A percentile compares a stretch with the other conserved stretches of the same genome.
Evolutionary conservation across 768 basidiomycete genomes (phyloP).

Genomic region (Rubroboletus pulcherrimus): DNA sequence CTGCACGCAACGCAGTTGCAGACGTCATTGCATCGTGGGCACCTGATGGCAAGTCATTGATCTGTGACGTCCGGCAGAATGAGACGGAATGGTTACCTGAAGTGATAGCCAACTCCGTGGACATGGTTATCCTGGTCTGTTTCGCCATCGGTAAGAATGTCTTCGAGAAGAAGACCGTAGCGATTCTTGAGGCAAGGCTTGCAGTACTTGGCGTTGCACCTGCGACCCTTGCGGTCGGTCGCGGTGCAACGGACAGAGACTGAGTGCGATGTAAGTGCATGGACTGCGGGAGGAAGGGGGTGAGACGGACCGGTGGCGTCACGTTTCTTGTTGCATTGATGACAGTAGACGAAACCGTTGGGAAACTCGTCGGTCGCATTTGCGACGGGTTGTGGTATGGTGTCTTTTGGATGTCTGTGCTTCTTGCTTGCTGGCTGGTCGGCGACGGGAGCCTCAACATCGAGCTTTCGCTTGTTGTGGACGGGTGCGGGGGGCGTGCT

Average conservation of each 20-base stretch:
- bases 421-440: conserved; percentile 21
- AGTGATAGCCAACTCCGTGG: conserved; percentile 39
- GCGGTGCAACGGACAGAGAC: conserved; percentile 39
- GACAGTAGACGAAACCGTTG: conserved; percentile 53
- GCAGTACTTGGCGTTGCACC: conserved; percentile 62
- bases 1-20: conserved; percentile 70
- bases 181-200: conserved; percentile 62
- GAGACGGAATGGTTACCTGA: conserved; percentile 41
- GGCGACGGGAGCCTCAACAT: conserved; percentile 21
- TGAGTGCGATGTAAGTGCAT: conserved; percentile 15
- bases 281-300: background rate
- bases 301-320: conserved; percentile 43
- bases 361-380: conserved; percentile 31
- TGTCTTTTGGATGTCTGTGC: conserved; percentile 29
- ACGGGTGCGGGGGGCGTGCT: conserved; percentile 29
- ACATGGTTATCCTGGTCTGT: conserved; percentile 27
- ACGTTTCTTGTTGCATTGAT: conserved; percentile 67
- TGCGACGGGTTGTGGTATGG: conserved; percentile 11
- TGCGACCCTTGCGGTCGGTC: conserved; percentile 31
- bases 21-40: conserved; percentile 60
- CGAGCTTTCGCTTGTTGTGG: conserved; percentile 50
- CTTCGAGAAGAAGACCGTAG: conserved; percentile 46
- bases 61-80: conserved; percentile 6
- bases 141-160: conserved; percentile 40
- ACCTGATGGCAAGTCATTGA: conserved; percentile 40